Conservation (phyloP, 2,329 filamentous ascomycete species). For the Fusarium succisae region DNA sequence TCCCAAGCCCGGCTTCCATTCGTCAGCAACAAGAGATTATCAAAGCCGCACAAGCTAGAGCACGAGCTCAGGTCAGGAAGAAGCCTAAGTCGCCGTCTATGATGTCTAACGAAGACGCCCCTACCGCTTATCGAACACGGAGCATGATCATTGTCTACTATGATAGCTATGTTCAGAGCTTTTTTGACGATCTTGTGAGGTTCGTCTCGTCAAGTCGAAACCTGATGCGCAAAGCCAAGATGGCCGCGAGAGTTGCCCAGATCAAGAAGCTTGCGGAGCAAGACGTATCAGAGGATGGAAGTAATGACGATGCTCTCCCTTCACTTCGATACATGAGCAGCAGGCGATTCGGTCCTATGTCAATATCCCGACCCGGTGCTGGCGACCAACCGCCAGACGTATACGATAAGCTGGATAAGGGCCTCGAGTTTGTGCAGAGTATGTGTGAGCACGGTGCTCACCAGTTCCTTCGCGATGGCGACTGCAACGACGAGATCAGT, state of each 20-base stretch:
- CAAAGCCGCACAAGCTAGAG: conserved; percentile 52
- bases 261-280: conserved; percentile 69
- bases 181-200: conserved; percentile 84
- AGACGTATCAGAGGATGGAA: conserved; percentile 63
- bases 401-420: conserved; percentile 80
- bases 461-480: conserved; percentile 86
- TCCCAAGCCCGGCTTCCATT: conserved; percentile 34
- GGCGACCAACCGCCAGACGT: conserved; percentile 54
- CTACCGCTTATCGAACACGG: conserved; percentile 71
- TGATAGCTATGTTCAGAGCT: conserved; percentile 84
- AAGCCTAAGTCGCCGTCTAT: conserved; percentile 62
- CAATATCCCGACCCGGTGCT: conserved; percentile 40
- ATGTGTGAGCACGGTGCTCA: conserved; percentile 89
- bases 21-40: conserved; percentile 57
- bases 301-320: conserved; percentile 53
- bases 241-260: conserved; percentile 78
- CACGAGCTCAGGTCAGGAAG: conserved; percentile 59
- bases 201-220: conserved; percentile 84
- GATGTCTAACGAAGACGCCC: conserved; percentile 58
- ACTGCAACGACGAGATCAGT: conserved; percentile 80
- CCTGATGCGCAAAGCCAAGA: conserved; percentile 85
- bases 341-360: conserved; percentile 46
- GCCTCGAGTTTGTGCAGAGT: conserved; percentile 80
- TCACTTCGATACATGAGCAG: conserved; percentile 54
- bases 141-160: conserved; percentile 91